Evolutionary conservation across 768 basidiomycete species (phyloP), one percentile per base, ranked within the genome.

Genomic region (Hemileccinum impolitum): DNA sequence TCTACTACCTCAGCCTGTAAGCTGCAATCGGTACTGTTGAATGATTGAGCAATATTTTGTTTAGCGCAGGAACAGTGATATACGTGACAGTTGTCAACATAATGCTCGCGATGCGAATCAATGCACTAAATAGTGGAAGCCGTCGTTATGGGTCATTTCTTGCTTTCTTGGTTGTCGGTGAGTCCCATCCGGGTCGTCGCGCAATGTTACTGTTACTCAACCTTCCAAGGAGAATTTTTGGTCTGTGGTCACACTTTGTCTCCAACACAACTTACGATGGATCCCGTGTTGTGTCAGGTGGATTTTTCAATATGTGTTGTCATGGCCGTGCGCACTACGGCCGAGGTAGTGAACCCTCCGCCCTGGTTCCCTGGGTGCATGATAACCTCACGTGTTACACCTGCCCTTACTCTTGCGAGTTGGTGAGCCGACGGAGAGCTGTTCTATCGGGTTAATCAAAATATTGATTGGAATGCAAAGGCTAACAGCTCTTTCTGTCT

Each of bases 1-100:
- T 53, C 36, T 55, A 55, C 25, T 62, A 61, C n/a, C 9, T 51
- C 1, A 58, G 47, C 43, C 41, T 63, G 61, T 64, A 50, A 47
- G 55, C 13, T 8, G 6, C 10, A 6, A 14, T 26, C 10, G n/a
- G 1, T 28, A 10, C 25, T 4, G 17, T 19, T 28, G 10, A 50
- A 11, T 0, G 13, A 5, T 14, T 13, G 10, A 26, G 11, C 17
- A 8, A 34, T n/a, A 5, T 23, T 9, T 18, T 15, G 26, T 39
- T 35, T 25, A 64, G 61, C 12, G 62, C 48, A 25, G 61, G 59
- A 11, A 42, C 49, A 1, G 44, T 64, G 11, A 9, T 64, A 25
- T 55, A 55, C 13, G 45, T 52, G 43, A 58, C 51, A 4, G 34
- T 43, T 10, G 59, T 64, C 48, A 64, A 62, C 17, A 7, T 64